Evolutionary conservation across 1,139 yeast genomes (phyloP).

Genomic region (Citeromyces hawaiiensis): DNA sequence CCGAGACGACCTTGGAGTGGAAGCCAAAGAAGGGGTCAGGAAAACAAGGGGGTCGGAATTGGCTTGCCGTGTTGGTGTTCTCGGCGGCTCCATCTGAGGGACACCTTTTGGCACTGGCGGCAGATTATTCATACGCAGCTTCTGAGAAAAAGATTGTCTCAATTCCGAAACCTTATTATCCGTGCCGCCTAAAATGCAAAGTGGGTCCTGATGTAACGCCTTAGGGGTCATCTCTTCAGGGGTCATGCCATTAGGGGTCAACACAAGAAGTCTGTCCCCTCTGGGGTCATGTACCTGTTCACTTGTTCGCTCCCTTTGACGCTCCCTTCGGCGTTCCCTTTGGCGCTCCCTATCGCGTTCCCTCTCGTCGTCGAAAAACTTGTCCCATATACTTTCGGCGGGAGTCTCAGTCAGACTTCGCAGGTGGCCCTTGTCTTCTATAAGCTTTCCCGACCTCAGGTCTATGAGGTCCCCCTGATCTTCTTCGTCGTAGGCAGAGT

Average conservation of each 20-base stretch:
- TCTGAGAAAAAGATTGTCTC: neutral
- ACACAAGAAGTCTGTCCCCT: neutral
- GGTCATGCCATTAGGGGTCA: neutral
- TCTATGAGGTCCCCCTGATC: conserved; percentile 58
- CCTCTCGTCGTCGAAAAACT: neutral
- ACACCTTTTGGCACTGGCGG: neutral
- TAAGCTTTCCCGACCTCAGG: conserved; percentile 40
- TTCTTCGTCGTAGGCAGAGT: conserved; percentile 33
- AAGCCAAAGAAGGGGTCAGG: neutral
- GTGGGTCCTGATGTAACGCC: neutral
- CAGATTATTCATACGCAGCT: neutral
- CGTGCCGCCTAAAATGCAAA: neutral
- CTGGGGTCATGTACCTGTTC: too few relatives aligned
- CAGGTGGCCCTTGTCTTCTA: conserved; percentile 54
- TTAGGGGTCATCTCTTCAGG: neutral
- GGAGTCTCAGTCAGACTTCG: neutral
- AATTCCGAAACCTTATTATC: neutral
- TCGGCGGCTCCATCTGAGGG: neutral
- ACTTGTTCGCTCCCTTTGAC: neutral
- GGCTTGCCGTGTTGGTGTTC: neutral
- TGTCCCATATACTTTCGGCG: neutral
- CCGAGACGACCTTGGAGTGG: neutral
- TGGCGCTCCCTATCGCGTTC: neutral
- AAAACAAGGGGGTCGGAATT: neutral
- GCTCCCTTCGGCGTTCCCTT: neutral